Percentiles rank a stretch among this genome's conserved stretches.
These are phyloP conservation scores for Planoprotostelium fungivorum DNA, from an alignment of 78 protist genomes.

Conservation along the genomic window DNA sequence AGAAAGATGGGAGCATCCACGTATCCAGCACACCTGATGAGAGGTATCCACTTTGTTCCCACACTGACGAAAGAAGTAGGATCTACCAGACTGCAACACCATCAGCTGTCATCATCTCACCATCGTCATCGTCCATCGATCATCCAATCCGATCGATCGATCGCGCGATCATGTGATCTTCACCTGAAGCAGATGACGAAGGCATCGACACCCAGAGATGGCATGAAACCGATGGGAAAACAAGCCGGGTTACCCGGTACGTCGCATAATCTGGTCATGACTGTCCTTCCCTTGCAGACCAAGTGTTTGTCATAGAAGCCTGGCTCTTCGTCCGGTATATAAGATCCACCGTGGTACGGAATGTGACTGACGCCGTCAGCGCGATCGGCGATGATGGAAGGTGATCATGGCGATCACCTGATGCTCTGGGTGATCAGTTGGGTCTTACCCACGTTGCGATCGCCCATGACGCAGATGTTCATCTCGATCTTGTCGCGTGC, in stretches of 20 bases:
- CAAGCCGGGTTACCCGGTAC: background rate
- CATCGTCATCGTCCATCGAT: no score
- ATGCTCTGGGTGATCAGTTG: background rate
- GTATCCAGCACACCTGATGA: background rate
- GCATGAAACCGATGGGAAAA: background rate
- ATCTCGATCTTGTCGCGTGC: no score
- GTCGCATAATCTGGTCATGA: background rate
- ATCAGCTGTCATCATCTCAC: no score
- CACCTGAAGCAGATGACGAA: background rate
- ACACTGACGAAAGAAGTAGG: background rate
- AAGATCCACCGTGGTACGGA: background rate
- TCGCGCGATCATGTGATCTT: background rate
- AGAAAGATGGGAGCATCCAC: background rate
- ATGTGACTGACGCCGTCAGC: background rate
- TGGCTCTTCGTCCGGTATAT: background rate
- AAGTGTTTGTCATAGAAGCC: background rate
- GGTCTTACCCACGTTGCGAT: background rate
- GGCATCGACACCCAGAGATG: background rate
- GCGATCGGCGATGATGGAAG: no score
- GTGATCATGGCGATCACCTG: background rate
- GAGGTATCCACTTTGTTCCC: background rate
- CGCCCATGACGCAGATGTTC: background rate
- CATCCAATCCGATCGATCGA: background rate
- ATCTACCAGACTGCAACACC: background rate
- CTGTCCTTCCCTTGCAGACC: background rate